Evolutionary conservation across 805 yeast genomes (phyloP).

Genomic region (Yamadazyma scolyti): DNA sequence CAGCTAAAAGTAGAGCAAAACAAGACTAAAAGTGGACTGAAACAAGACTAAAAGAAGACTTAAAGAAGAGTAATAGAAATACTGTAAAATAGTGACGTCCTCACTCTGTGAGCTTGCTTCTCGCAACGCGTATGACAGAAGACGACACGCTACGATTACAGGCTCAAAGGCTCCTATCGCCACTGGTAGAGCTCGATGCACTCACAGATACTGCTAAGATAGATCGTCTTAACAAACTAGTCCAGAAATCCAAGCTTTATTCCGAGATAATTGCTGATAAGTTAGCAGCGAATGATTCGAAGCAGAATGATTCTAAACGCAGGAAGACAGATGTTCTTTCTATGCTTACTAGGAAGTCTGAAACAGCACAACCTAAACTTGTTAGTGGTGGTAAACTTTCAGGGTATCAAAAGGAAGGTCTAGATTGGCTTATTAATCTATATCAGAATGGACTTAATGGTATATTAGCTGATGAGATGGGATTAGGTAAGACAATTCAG

Average conservation of each 20-base stretch:
- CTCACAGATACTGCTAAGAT: slow-evolving; percentile 56
- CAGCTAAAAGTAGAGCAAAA: no score
- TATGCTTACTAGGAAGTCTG: slow-evolving; percentile 5
- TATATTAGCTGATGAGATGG: slow-evolving; percentile 97
- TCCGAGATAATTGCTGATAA: slow-evolving; percentile 84
- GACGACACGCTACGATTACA: neutral
- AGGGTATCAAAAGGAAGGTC: slow-evolving; percentile 83
- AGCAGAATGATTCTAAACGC: slow-evolving; percentile 5
- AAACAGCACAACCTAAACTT: slow-evolving; percentile 25
- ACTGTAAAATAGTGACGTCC: no score
- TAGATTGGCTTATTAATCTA: slow-evolving; percentile 84
- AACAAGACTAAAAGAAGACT: no score
- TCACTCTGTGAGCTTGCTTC: no score
- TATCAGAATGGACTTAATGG: slow-evolving; percentile 95
- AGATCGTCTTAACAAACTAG: slow-evolving; percentile 64
- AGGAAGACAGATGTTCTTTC: slow-evolving; percentile 5
- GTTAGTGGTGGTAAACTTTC: slow-evolving; percentile 56
- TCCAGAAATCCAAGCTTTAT: slow-evolving; percentile 84
- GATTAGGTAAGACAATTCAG: slow-evolving; percentile 90
- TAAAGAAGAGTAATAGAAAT: no score
- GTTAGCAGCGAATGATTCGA: slow-evolving; percentile 33
- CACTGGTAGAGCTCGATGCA: slow-evolving; percentile 37
- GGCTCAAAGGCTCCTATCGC: slow-evolving; percentile 3
- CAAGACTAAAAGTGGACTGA: no score
- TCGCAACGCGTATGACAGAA: neutral